These are phyloP conservation scores for Ceratobasidium sp. DNA, from an alignment of 1,284 basidiomycete species.

Conservation along the genomic window DNA sequence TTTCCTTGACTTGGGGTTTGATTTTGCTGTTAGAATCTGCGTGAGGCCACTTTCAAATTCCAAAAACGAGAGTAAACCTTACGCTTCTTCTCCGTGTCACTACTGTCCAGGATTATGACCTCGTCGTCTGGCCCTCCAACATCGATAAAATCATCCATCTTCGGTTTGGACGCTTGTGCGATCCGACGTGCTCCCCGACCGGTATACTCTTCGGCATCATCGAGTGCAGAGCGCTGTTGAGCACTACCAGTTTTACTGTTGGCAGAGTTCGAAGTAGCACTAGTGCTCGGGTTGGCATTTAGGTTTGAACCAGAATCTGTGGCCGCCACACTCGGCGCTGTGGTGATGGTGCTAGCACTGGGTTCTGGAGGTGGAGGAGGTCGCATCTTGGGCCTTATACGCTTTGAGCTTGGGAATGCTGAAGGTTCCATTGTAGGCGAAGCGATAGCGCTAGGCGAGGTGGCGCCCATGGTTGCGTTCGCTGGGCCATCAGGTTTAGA, in stretches of 20 bases:
- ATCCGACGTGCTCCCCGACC: constrained; percentile 39
- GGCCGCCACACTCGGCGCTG: constrained; percentile 21
- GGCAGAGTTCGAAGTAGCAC: constrained; percentile 27
- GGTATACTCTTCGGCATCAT: constrained; percentile 40
- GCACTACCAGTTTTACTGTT: constrained; percentile 13
- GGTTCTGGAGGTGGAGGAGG: constrained; percentile 43
- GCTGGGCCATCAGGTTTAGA: not conserved
- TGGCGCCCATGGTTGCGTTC: not conserved
- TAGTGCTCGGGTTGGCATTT: constrained; percentile 31
- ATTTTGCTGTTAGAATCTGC: not conserved
- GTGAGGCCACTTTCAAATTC: not conserved
- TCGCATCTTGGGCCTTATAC: constrained; percentile 37
- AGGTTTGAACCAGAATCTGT: constrained; percentile 18
- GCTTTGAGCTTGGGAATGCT: constrained; percentile 5
- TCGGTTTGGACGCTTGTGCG: constrained; percentile 24
- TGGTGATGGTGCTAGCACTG: not conserved
- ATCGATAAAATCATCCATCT: constrained; percentile 26
- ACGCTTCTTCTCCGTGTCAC: constrained; percentile 24
- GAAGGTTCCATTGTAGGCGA: not conserved
- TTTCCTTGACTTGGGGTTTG: constrained; percentile 41
- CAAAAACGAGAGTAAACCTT: not conserved
- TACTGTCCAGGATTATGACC: constrained; percentile 36
- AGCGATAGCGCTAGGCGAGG: not conserved
- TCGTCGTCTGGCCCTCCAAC: constrained; percentile 43
- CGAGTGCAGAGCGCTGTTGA: constrained; percentile 31